Conservation (phyloP, 768 basidiomycete genomes). For the Epithele typhae region DNA sequence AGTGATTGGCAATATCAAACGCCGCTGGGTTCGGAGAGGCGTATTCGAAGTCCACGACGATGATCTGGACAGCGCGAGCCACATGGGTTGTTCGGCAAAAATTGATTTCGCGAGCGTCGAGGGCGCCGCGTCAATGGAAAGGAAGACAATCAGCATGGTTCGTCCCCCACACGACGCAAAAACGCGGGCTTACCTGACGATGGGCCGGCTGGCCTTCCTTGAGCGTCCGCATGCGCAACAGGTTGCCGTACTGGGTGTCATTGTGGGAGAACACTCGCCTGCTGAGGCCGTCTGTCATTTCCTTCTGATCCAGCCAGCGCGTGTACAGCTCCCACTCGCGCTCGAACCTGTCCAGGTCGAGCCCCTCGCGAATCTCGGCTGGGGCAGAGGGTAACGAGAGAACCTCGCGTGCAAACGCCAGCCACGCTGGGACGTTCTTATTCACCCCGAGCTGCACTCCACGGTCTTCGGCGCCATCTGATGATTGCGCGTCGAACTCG, state of each 20-base stretch:
- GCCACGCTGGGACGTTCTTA: slow-evolving; percentile 70
- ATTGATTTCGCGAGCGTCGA: no score
- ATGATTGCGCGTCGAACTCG: slow-evolving; percentile 38
- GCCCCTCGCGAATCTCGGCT: slow-evolving; percentile 40
- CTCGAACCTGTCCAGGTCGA: slow-evolving; percentile 64
- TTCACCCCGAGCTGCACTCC: slow-evolving; percentile 56
- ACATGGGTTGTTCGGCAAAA: no score
- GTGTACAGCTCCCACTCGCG: slow-evolving; percentile 65
- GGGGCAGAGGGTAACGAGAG: slow-evolving; percentile 54
- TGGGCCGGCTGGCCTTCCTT: slow-evolving; percentile 64
- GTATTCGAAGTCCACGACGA: slow-evolving; percentile 98
- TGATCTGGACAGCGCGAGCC: no score
- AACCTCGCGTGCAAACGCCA: slow-evolving; percentile 68
- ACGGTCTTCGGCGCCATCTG: slow-evolving; percentile 38
- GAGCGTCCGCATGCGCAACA: slow-evolving; percentile 63
- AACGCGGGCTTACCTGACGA: slow-evolving; percentile 57
- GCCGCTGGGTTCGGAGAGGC: slow-evolving; percentile 89
- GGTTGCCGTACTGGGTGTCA: slow-evolving; percentile 94
- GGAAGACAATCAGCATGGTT: no score
- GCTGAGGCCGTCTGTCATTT: slow-evolving; percentile 55
- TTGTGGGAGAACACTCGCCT: slow-evolving; percentile 85
- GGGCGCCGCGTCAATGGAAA: no score
- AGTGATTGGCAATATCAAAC: slow-evolving; percentile 96
- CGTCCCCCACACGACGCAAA: no score
- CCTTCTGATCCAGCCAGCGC: slow-evolving; percentile 60